A percentile compares a stretch with the other conserved stretches of the same genome.
Evolutionary conservation across 2,329 filamentous ascomycete genomes (phyloP).

Genomic region (Fusarium luffae): DNA sequence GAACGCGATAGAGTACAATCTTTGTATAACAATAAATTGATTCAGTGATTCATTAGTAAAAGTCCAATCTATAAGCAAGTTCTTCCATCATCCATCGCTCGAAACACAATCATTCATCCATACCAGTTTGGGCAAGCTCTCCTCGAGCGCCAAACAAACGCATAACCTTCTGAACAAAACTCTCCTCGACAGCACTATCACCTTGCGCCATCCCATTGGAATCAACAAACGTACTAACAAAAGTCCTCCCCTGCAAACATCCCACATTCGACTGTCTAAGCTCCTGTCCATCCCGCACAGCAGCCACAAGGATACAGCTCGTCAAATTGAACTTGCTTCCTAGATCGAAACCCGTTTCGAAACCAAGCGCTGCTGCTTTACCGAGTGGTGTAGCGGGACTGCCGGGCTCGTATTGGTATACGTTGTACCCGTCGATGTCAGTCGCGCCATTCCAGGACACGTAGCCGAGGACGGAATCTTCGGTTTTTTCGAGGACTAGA

Average conservation of each 20-base stretch:
- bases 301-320: slow-evolving; percentile 36
- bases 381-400: slow-evolving; percentile 6
- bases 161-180: slow-evolving; percentile 23
- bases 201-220: not conserved
- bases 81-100: not conserved
- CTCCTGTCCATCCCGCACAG: slow-evolving; percentile 34
- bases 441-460: slow-evolving; percentile 47
- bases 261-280: slow-evolving; percentile 38
- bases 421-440: slow-evolving; percentile 40
- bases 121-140: not conserved
- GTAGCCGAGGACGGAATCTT: slow-evolving; percentile 8
- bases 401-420: slow-evolving; percentile 26
- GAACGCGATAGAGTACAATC: not conserved
- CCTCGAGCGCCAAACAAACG: not conserved
- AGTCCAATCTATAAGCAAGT: not conserved
- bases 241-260: slow-evolving; percentile 29
- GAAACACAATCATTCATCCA: not conserved
- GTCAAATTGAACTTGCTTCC: slow-evolving; percentile 21
- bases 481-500: slow-evolving; percentile 26
- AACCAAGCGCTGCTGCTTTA: slow-evolving; percentile 8
- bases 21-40: not conserved
- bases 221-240: slow-evolving; percentile 23
- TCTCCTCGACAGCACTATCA: not conserved
- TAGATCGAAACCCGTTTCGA: slow-evolving; percentile 44
- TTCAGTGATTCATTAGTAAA: not conserved